phyloP scores from a whole-genome alignment of 495 filamentous ascomycete genomes.

The Cladorrhinum samala region DNA sequence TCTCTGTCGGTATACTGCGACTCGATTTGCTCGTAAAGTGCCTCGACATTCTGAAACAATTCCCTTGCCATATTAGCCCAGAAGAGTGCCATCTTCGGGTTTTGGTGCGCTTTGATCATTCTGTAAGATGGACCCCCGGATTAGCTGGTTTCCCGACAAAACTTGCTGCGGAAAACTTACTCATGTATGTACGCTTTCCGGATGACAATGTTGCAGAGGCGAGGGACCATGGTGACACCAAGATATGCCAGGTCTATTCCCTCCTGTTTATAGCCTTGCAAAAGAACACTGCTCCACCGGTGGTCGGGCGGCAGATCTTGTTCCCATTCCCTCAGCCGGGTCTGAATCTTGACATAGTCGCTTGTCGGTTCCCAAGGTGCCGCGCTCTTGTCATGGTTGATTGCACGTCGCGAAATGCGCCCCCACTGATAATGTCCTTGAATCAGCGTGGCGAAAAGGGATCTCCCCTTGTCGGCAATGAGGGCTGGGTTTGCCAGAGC shows the following conservation, averaged over 20 bases:
- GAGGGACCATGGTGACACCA: constrained; percentile 41
- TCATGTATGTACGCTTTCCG: constrained; percentile 42
- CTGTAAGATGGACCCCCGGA: constrained; percentile 14
- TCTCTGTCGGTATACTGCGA: constrained; percentile 37
- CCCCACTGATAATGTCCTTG: constrained; percentile 47
- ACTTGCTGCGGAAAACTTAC: constrained; percentile 22
- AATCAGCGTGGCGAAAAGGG: constrained; percentile 45
- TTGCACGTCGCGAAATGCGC: constrained; percentile 38
- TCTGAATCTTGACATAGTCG: constrained; percentile 36
- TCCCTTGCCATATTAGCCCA: constrained; percentile 40
- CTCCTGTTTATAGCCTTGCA: constrained; percentile 39
- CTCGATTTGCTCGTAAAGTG: constrained; percentile 42
- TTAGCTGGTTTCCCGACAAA: not conserved
- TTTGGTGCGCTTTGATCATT: constrained; percentile 35
- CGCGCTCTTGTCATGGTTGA: constrained; percentile 30
- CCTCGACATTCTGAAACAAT: constrained; percentile 42
- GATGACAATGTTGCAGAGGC: constrained; percentile 47
- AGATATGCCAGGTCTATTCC: constrained; percentile 44
- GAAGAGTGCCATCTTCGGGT: constrained; percentile 29
- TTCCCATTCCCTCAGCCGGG: constrained; percentile 37
- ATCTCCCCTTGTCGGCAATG: constrained; percentile 32
- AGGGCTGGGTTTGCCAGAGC: constrained; percentile 39
- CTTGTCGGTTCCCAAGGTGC: constrained; percentile 38
- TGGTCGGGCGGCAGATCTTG: constrained; percentile 37
- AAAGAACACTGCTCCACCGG: constrained; percentile 35